Evolutionary conservation across 2,329 filamentous ascomycete species (phyloP), one percentile per base, ranked within the genome.

Genomic region (Leptoxyphium fumago): DNA sequence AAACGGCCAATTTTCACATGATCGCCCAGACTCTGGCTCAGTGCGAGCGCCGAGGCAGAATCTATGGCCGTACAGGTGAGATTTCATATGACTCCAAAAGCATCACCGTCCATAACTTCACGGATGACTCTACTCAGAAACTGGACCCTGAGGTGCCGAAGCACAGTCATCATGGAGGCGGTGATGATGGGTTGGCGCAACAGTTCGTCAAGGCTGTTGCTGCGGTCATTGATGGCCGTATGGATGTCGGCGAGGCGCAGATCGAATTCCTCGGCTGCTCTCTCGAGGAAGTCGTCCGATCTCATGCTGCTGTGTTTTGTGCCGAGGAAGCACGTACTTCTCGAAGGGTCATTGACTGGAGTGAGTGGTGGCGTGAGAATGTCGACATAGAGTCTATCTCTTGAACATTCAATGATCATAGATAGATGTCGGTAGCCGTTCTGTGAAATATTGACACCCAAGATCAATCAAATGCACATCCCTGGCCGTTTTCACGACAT

Each of bases 1-100:
- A 96, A 66, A 86, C 82, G 13, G 89, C 88, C 1, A 79, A 79
- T 2, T 84, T 96, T 60, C 89, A 96, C 63, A 95, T 96, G 89
- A 81, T 89, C 2, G 87, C 89, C 2, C 84, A 88, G 48, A 94
- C 88, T 0, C 79, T 84, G 57, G 81, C 82, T 58, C 82, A 93
- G 52, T 96, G 89, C 61, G 76, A 94, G 51, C 78, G 91, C 2
- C 81, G 87, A 46, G 87, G 85, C 0, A 71, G 84, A 47, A 77
- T 95, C 40, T 94, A 95, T 64, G 91, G 91, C 41, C 84, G 83
- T 0, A 69, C 77, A 42, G 91, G 89, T 38, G 89, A 96, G 64
- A 77, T 96, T 26, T 77, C 78, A 52, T 91, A 93, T 50, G 87
- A 96, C 64, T 86, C 82, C 43, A 69, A 70, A 15, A 78, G 70